Base-by-base conservation (phyloP, 129 eudicot species). In the Smallanthus sonchifolius region DNA sequence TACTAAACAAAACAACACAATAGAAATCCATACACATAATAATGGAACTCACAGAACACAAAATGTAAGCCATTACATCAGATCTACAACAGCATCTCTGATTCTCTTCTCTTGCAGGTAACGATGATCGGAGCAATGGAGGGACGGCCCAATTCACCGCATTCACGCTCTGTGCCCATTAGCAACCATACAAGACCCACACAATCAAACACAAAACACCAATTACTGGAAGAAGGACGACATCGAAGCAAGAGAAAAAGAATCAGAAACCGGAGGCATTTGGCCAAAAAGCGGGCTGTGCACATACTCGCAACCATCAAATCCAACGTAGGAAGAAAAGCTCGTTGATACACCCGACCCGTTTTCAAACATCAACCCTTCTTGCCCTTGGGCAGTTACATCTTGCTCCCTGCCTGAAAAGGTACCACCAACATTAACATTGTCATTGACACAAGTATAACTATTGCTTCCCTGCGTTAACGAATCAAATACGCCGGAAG, bases 261-360 rank as follows among this genome's bases (percentile, higher is more conserved):
- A 64, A 38, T 75, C 79, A 38, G 65, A 64, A 49, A 59, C 72
- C 0, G 82, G 81, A 34, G 88, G 86, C 88, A 85, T 85, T 69
- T 78, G 83, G 38, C 88, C 82, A 52, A 85, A 81, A 7, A 81
- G 86, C 28, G 86, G 86, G 79, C 81, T 85, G 72, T 80, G 77
- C 11, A 84, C 73, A 15, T 76, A 84, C 9, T 66, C 66, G 30
- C 54, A 66, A 7, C 86, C 81, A 14, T 85, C 86, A 13, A 79
- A 62, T 28, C 86, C 83, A 32, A 66, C 14, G 42, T 81, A 78
- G 4, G 83, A 74, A 7, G 72, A 81, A 63, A 65, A 80, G 1
- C 36, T 51, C 2, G 42, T 34, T 10, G 68, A 5, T 34, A 42
- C 14, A 3, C 70, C 40, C 45, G 65, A 47, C 6, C 59, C 69